Evolutionary conservation across 192 early-diverging fungal genomes (phyloP), one percentile per base, ranked within the genome.

Genomic region (Coemansia furcata): DNA sequence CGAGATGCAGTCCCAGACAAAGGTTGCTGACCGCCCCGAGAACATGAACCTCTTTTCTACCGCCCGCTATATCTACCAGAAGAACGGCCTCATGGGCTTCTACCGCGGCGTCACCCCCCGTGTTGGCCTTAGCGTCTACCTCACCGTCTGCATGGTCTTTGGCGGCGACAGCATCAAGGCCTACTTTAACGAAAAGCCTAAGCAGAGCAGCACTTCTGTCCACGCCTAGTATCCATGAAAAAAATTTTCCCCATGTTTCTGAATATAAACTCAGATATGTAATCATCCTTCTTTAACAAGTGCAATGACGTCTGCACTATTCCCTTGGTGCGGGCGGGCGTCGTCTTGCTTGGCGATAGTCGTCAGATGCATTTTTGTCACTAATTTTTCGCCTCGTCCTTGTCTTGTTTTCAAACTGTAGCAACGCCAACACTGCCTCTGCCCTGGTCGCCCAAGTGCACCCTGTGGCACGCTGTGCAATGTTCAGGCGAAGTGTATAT

Each of bases 1-100:
- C 11, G 95, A 99, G 68, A 99, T 99, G 97, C 97, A 99, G 85
- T 90, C 88, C 57, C 95, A 97, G 80, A 85, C 94, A 44, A 95
- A 97, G 85, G 84, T 87, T 3, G 89, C 78, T 11, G 92, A 91
- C 44, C 88, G 97, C 36, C 97, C 97, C 17, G 89, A 92, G 62
- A 97, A 98, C 68, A 87, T 98, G 89, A 93, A 92, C 54, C 94
- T 99, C 62, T 83, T 83, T 30, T 84, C 86, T 47, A 89, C 91
- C 32, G 92, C 95, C 29, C 86, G 89, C 68, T 97, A 88, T 82
- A 97, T 99, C 73, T 96, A 95, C 86, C 71, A 91, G 74, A 90
- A 94, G 49, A 96, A 91, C 67, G 97, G 97, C 10, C 42, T 95
- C 47, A 80, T 87, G 63, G 97, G 97, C 21, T 98, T 99, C 72